Conservation (phyloP, 225 moss, liverwort and hornwort genomes). For the Marchantia polymorpha region DNA sequence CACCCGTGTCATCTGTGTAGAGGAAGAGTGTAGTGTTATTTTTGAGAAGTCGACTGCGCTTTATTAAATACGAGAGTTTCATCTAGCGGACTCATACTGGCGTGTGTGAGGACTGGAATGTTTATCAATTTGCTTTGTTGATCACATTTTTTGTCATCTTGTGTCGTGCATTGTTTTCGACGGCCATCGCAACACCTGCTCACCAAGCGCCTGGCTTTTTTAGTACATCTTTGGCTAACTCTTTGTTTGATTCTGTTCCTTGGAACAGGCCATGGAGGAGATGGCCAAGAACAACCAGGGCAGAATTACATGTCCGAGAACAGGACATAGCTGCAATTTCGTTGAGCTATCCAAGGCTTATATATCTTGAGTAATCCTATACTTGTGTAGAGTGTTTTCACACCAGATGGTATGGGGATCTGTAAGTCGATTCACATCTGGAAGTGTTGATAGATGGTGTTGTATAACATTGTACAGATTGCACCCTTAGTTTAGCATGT, state of each 20-base stretch:
- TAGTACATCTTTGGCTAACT: neutral
- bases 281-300: conserved; percentile 91
- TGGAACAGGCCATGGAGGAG: conserved; percentile 85
- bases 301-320: conserved; percentile 86
- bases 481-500: conserved; percentile 16
- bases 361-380: conserved; percentile 61
- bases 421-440: conserved; percentile 6
- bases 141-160: too few relatives aligned
- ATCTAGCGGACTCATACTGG: too few relatives aligned
- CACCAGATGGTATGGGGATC: conserved; percentile 1
- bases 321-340: conserved; percentile 62
- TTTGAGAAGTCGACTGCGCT: too few relatives aligned
- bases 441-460: conserved; percentile 15
- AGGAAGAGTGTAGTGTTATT: too few relatives aligned
- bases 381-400: neutral
- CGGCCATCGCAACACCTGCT: too few relatives aligned
- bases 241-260: neutral
- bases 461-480: conserved; percentile 38
- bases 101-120: too few relatives aligned
- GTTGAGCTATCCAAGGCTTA: conserved; percentile 88
- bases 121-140: too few relatives aligned
- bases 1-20: too few relatives aligned
- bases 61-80: too few relatives aligned
- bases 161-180: too few relatives aligned
- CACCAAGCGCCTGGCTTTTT: neutral